These are phyloP conservation scores for Lasiodiplodia sp. DNA, from an alignment of 2,329 filamentous ascomycete genomes.

Conservation along the genomic window DNA sequence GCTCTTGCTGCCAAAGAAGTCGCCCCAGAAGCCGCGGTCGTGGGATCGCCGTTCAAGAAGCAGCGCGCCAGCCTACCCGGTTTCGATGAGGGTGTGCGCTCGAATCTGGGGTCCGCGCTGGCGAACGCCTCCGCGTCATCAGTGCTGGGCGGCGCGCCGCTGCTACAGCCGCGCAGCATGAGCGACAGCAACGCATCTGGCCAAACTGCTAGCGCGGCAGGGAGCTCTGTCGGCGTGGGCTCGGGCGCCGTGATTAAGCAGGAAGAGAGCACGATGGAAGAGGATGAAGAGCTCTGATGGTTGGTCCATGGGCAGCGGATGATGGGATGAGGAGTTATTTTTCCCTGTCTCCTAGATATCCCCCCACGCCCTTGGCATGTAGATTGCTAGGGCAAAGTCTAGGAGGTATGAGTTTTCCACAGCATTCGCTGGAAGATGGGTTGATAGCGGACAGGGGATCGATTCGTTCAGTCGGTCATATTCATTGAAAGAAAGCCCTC, in stretches of 20 bases:
- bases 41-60: slow-evolving; percentile 79
- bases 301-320: slow-evolving; percentile 6
- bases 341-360: neutral
- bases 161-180: slow-evolving; percentile 20
- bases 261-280: slow-evolving; percentile 20
- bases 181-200: slow-evolving; percentile 19
- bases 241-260: neutral
- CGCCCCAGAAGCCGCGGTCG: slow-evolving; percentile 53
- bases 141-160: neutral
- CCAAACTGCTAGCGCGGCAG: neutral
- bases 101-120: slow-evolving; percentile 11
- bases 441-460: neutral
- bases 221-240: neutral
- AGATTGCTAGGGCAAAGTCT: neutral
- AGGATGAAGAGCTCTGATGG: slow-evolving; percentile 22
- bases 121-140: slow-evolving; percentile 6
- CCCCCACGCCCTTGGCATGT: neutral
- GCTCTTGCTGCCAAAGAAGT: slow-evolving; percentile 44
- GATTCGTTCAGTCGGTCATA: neutral
- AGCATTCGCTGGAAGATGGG: neutral
- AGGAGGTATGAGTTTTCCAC: neutral
- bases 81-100: slow-evolving; percentile 45
- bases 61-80: slow-evolving; percentile 69
- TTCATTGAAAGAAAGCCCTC: neutral
- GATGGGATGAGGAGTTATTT: slow-evolving; percentile 4